Evolutionary conservation across 192 early-diverging fungal genomes (phyloP).

Genomic region (Entomortierella lignicola): DNA sequence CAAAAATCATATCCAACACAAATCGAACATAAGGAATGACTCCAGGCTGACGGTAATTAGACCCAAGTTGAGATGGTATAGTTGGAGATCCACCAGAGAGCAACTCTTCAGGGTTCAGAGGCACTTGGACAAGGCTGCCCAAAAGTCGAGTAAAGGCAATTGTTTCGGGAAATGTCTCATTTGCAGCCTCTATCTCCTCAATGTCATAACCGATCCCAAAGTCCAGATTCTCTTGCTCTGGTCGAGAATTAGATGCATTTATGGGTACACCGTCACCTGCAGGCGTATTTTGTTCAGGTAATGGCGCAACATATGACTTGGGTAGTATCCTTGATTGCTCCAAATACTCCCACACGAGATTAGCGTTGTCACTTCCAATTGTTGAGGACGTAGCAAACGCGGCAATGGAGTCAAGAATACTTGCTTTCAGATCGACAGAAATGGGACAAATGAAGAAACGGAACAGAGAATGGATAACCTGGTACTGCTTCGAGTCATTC

Average conservation of each 20-base stretch:
- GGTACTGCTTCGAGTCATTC: conserved; percentile 74
- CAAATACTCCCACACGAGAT: conserved; percentile 81
- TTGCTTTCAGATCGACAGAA: conserved; percentile 83
- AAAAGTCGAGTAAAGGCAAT: conserved; percentile 85
- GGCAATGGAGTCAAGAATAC: conserved; percentile 80
- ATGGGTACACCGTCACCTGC: conserved; percentile 32
- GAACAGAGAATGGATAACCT: conserved; percentile 80
- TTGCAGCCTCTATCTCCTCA: conserved; percentile 81
- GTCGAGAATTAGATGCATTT: neutral
- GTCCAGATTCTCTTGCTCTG: conserved; percentile 33
- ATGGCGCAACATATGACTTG: conserved; percentile 40
- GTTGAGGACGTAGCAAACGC: conserved; percentile 79
- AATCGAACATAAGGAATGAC: conserved; percentile 84
- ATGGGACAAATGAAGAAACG: conserved; percentile 83
- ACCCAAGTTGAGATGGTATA: conserved; percentile 74
- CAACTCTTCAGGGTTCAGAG: conserved; percentile 53
- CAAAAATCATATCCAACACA: conserved; percentile 86
- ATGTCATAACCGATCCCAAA: conserved; percentile 80
- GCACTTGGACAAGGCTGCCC: conserved; percentile 72
- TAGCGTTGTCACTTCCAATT: conserved; percentile 65
- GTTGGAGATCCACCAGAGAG: conserved; percentile 57
- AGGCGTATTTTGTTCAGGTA: conserved; percentile 36
- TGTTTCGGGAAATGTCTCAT: conserved; percentile 88
- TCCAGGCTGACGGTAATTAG: conserved; percentile 75
- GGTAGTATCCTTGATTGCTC: conserved; percentile 66